Percentiles rank a stretch among this genome's conserved stretches.
These are phyloP conservation scores for Piloderma croceum DNA, from an alignment of 768 basidiomycete genomes.

Conservation along the genomic window DNA sequence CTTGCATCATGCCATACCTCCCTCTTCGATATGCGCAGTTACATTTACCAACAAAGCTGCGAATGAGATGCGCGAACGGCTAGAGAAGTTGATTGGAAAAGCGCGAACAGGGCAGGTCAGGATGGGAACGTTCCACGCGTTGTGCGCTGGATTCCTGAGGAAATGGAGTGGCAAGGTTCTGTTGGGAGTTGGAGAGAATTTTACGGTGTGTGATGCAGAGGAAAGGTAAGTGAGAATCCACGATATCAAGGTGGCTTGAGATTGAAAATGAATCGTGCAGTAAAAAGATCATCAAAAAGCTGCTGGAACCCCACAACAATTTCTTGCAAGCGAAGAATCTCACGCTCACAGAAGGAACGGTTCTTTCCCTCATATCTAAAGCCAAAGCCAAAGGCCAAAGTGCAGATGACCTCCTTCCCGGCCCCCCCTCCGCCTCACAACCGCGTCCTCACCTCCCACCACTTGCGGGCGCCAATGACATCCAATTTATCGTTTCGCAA, in stretches of 20 bases:
- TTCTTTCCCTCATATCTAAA: conserved; percentile 64
- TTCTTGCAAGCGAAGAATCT: conserved; percentile 42
- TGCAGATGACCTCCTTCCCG: conserved; percentile 41
- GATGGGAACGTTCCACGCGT: conserved; percentile 75
- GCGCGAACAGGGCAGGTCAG: conserved; percentile 46
- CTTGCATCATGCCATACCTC: conserved; percentile 41
- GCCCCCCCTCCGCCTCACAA: conserved; percentile 20
- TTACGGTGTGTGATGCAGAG: conserved; percentile 77
- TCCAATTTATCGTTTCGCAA: conserved; percentile 40
- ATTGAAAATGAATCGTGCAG: conserved; percentile 28
- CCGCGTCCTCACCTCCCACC: neutral
- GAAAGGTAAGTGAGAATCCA: conserved; percentile 49
- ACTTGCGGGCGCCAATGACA: conserved; percentile 14
- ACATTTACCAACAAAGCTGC: conserved; percentile 92
- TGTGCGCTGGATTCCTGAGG: conserved; percentile 69
- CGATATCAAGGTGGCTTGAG: neutral
- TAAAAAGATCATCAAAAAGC: conserved; percentile 57
- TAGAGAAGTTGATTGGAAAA: conserved; percentile 63
- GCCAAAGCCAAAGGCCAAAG: conserved; percentile 57
- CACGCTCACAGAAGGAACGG: conserved; percentile 46
- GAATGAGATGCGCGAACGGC: conserved; percentile 74
- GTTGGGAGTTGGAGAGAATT: no score
- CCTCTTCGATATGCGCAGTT: conserved; percentile 67
- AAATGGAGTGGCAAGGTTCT: no score
- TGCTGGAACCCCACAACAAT: conserved; percentile 54